phyloP scores from a whole-genome alignment of 2,329 filamentous ascomycete species.

The Zasmidium citrigriseum region DNA sequence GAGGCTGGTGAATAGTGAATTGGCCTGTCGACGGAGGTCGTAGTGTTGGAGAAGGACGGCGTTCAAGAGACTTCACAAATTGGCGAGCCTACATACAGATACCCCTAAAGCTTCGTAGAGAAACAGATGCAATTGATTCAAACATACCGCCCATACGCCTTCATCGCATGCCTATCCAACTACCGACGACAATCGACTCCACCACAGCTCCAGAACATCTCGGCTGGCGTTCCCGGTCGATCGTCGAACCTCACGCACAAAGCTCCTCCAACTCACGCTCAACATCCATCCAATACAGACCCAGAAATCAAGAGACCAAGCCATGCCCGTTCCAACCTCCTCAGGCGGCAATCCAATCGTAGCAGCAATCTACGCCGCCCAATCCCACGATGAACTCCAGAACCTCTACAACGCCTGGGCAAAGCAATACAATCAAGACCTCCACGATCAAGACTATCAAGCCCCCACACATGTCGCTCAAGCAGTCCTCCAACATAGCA shows the following conservation, averaged over 20 bases:
- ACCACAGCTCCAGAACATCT: not conserved
- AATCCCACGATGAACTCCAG: conserved; percentile 21
- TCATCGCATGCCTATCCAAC: no score
- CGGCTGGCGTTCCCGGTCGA: not conserved
- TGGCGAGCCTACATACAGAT: no score
- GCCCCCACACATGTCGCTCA: conserved; percentile 34
- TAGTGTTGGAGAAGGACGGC: not conserved
- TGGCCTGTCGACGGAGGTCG: no score
- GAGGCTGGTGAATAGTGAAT: no score
- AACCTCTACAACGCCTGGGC: conserved; percentile 51
- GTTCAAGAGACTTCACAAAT: no score
- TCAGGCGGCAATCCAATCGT: not conserved
- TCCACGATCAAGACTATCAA: conserved; percentile 43
- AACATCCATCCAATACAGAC: not conserved
- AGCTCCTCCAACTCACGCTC: not conserved
- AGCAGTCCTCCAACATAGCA: conserved; percentile 28
- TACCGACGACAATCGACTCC: not conserved
- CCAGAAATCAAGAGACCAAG: not conserved
- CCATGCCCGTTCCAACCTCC: not conserved
- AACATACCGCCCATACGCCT: no score
- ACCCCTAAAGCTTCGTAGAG: no score
- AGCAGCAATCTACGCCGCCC: conserved; percentile 9
- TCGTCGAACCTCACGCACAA: not conserved
- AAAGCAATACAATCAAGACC: conserved; percentile 45
- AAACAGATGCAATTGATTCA: no score